These are phyloP conservation scores for Talaromyces sp. DNA, from an alignment of 2,329 filamentous ascomycete species.

Conservation along the genomic window DNA sequence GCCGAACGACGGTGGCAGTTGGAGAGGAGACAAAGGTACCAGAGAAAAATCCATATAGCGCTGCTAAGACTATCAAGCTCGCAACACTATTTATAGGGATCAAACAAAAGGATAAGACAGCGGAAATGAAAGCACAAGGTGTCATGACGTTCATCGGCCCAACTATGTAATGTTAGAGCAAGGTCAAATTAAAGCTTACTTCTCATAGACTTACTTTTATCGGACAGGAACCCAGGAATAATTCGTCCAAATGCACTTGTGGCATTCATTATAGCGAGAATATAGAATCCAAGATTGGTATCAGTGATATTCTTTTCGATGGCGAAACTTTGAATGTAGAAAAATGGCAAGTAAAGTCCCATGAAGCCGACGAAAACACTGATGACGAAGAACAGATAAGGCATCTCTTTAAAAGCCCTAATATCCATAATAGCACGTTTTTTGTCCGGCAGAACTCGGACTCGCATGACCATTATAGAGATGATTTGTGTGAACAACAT, in stretches of 20 bases:
- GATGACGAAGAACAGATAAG: constrained; percentile 33
- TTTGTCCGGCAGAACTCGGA: constrained; percentile 24
- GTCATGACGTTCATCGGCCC: constrained; percentile 1
- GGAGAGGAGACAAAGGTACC: constrained; percentile 3
- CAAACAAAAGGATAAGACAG: constrained; percentile 1
- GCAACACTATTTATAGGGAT: background rate
- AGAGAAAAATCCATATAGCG: constrained; percentile 1
- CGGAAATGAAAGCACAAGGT: background rate
- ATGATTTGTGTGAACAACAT: constrained; percentile 54
- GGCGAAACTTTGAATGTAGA: constrained; percentile 10
- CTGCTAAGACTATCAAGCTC: background rate
- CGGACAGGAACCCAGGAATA: constrained; percentile 2
- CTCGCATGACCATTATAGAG: constrained; percentile 44
- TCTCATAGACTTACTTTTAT: background rate
- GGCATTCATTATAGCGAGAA: constrained; percentile 3
- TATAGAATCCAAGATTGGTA: background rate
- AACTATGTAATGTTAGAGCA: background rate
- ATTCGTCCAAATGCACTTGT: background rate
- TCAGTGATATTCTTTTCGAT: background rate
- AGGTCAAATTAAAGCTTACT: background rate
- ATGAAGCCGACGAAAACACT: constrained; percentile 39
- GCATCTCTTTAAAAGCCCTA: constrained; percentile 32
- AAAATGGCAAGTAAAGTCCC: constrained; percentile 46
- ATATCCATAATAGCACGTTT: constrained; percentile 31
- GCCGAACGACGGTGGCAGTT: background rate